Percentiles rank a stretch among this genome's conserved stretches.
These are phyloP conservation scores for Wickerhamomyces rabaulensis DNA, from an alignment of 805 yeast genomes.

Conservation along the genomic window DNA sequence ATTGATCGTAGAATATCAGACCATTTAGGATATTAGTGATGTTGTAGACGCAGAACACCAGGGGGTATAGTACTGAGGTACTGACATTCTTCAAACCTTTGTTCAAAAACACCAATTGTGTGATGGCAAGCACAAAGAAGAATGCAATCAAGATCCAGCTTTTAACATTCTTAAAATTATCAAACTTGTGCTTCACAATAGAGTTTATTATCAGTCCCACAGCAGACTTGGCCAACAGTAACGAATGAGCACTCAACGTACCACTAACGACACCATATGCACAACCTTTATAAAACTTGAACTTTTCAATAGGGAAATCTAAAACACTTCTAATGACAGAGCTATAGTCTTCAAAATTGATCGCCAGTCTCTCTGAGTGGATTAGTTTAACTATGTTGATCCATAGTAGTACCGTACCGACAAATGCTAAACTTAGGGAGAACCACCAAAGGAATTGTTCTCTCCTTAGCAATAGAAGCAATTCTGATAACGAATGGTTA, in stretches of 20 bases:
- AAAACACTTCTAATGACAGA: conserved; percentile 1
- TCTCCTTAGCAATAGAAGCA: conserved; percentile 36
- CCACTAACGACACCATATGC: conserved; percentile 69
- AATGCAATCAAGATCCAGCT: conserved; percentile 47
- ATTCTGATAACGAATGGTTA: conserved; percentile 42
- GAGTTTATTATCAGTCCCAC: conserved; percentile 60
- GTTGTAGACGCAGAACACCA: conserved; percentile 81
- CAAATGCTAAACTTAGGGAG: conserved; percentile 26
- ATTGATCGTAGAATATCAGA: conserved; percentile 51
- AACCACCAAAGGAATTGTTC: conserved; percentile 57
- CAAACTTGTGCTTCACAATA: conserved; percentile 28
- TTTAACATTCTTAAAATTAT: conserved; percentile 34
- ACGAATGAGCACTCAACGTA: conserved; percentile 76
- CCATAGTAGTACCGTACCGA: conserved; percentile 26
- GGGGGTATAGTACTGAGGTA: conserved; percentile 76
- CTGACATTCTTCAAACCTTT: conserved; percentile 64
- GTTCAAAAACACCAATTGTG: conserved; percentile 70
- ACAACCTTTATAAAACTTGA: conserved; percentile 45
- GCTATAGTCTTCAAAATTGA: neutral
- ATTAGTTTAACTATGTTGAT: conserved; percentile 17
- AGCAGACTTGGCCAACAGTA: conserved; percentile 78
- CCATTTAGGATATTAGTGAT: conserved; percentile 63
- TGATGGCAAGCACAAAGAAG: conserved; percentile 59
- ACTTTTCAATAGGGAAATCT: conserved; percentile 3
- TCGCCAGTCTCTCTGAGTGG: neutral